These are phyloP conservation scores for Yarrowia sp. DNA, from an alignment of 805 yeast species.

Conservation along the genomic window DNA sequence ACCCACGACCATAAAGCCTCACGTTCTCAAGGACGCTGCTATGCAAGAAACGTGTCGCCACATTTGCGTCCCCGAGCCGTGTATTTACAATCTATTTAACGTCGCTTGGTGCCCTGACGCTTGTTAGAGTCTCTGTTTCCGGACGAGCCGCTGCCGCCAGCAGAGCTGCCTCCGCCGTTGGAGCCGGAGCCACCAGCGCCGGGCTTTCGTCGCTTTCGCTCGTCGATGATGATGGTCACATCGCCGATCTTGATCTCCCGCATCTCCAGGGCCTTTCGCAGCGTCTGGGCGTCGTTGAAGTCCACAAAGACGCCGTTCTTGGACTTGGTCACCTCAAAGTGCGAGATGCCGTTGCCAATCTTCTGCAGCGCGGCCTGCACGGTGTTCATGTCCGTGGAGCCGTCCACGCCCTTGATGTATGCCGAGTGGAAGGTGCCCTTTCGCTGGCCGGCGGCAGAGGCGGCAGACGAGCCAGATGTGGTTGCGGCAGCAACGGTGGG, in stretches of 20 bases:
- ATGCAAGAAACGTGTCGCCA: no score
- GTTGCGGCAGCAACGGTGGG: conserved; percentile 29
- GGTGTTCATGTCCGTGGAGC: conserved; percentile 45
- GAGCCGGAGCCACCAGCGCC: conserved; percentile 4
- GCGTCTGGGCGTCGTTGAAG: conserved; percentile 47
- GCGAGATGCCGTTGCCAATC: conserved; percentile 48
- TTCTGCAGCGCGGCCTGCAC: conserved; percentile 47
- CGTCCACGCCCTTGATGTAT: conserved; percentile 50
- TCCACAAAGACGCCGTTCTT: conserved; percentile 52
- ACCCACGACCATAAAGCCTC: conserved; percentile 6
- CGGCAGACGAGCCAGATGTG: conserved; percentile 14
- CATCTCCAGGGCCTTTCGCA: conserved; percentile 48
- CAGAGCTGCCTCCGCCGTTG: background rate
- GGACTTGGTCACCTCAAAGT: conserved; percentile 49
- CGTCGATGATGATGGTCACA: conserved; percentile 47
- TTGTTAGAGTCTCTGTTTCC: conserved; percentile 38
- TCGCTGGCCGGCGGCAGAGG: conserved; percentile 18
- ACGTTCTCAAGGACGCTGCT: background rate
- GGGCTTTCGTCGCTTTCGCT: conserved; percentile 47
- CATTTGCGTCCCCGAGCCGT: background rate
- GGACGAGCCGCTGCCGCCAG: conserved; percentile 2
- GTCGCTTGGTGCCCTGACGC: conserved; percentile 39
- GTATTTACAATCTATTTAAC: conserved; percentile 28
- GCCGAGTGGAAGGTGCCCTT: conserved; percentile 49
- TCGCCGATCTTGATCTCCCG: conserved; percentile 48